These are phyloP conservation scores for Termitomyces sp. DNA, from an alignment of 768 basidiomycete species.

Conservation along the genomic window DNA sequence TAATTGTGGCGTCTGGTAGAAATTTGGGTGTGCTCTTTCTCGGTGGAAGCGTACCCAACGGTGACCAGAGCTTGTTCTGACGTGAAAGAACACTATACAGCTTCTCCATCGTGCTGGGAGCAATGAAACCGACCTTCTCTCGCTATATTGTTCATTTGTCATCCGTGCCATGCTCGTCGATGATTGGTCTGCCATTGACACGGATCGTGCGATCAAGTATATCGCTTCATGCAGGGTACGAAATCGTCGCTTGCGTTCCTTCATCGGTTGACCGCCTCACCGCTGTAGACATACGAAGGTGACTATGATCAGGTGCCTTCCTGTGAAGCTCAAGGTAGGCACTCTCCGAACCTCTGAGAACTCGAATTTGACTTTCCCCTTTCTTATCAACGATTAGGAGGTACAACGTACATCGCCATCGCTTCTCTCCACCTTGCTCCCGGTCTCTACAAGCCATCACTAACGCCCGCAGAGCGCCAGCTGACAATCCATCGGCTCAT, in stretches of 20 bases:
- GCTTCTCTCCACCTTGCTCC: slow-evolving; percentile 62
- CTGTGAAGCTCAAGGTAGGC: slow-evolving; percentile 79
- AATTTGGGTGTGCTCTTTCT: too few species aligned
- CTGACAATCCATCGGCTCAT: slow-evolving; percentile 73
- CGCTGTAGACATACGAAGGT: slow-evolving; percentile 79
- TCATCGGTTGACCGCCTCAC: not conserved
- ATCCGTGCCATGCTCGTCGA: slow-evolving; percentile 73
- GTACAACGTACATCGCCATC: slow-evolving; percentile 89
- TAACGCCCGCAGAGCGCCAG: slow-evolving; percentile 36
- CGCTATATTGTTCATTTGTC: slow-evolving; percentile 83
- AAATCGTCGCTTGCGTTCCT: not conserved
- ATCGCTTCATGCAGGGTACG: slow-evolving; percentile 70
- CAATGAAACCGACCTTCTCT: slow-evolving; percentile 76
- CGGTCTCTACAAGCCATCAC: slow-evolving; percentile 14
- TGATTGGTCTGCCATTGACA: slow-evolving; percentile 73
- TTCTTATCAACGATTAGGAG: slow-evolving; percentile 49
- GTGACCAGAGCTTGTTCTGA: not conserved
- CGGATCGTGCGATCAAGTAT: slow-evolving; percentile 55
- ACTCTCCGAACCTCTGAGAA: not conserved
- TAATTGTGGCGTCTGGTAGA: too few species aligned
- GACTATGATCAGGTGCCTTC: slow-evolving; percentile 82
- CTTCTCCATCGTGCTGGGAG: slow-evolving; percentile 62
- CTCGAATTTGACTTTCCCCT: not conserved
- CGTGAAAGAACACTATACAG: slow-evolving; percentile 27
- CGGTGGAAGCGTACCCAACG: not conserved